Evolutionary conservation across 2,329 filamentous ascomycete species (phyloP), one percentile per base, ranked within the genome.

Genomic region (Fusarium subglutinans): DNA sequence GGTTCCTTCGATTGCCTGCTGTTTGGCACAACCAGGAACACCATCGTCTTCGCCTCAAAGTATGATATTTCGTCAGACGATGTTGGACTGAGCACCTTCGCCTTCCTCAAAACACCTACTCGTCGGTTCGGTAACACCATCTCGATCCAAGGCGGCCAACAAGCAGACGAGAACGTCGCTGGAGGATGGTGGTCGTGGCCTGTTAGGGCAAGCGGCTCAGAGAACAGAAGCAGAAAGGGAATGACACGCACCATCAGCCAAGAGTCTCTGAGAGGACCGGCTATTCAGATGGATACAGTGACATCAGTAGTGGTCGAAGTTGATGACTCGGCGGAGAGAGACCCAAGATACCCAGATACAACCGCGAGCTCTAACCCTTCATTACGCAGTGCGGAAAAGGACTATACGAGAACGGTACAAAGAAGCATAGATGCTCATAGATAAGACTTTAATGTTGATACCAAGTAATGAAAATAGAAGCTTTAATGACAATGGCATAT

Each of bases 1-100:
- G 88, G 88, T 15, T 87, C 84, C 81, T 81, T 90, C 13, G 88
- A 90, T 69, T 87, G 88, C 13, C 66, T 87, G 0, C 77, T 90
- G 8, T 90, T 89, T 72, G 84, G 86, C 8, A 85, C 83, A 5
- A 89, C 87, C 1, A 82, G 88, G 38, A 83, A 86, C 24, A 82
- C 84, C n/a, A 88, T 90, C 60, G 82, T 90, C 38, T 89, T 89
- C 64, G 79, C 79, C 0, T 79, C 79, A 22, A 75, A 74, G n/a
- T 76, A 79, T 48, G 76, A 80, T 1, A 76, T 85, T 14, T 83
- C 84, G 44, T 79, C 79, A 0, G 82, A 85, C 17, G 85, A 88
- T 24, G 85, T 85, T 1, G 88, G 88, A 1, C 73, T 90, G 14
- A 81, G 83, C 26, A 89, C 87, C 0, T 90, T 90, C 63, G 80